Evolutionary conservation across 352 stramenopile species (phyloP), one percentile per base, ranked within the genome.

Genomic region (Phytophthora podocarpi): DNA sequence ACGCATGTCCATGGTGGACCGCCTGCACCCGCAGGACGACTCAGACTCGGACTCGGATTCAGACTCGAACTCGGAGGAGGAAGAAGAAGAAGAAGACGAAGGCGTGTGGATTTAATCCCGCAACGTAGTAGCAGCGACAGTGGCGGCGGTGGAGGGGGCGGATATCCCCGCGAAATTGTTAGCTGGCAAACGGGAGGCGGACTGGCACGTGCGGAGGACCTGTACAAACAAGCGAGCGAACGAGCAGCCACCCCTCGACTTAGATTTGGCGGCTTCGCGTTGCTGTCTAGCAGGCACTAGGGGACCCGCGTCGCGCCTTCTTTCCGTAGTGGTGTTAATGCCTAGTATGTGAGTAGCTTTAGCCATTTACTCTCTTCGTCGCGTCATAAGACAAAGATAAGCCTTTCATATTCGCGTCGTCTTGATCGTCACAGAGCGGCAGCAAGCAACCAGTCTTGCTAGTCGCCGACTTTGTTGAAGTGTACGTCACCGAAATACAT

Each of bases 71-170:
- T 89, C 78, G 46, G 76, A 72, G 15, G 74, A 79, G 42, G 78
- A 77, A 16, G 80, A 79, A 52, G 82, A 90, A 40, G 83, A 74
- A 11, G 75, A 82, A 48, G 82, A 87, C 61, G 84, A 91, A 66
- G 84, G 86, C 64, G 84, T 95, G 59, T 95, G 86, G 86, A 95
- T 95, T 67, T 95, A 90, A 84, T 63, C 40, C 41, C 30, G 8
- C 46, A 27, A 55, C 37, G 32, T 64, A 55, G 51, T 60, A 70
- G 60, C 53, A 65, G 21, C 36, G 50, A 30, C 48, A 43, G 46
- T 47, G 16, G 21, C 23, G 37, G 43, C 11, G 54, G 15, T 5
- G 37, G 36, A 35, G 12, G 62, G 13, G 27, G 24, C 49, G 36
- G 18, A 40, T 40, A 50, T 48, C 34, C 5, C 40, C 30, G 28